phyloP scores from a whole-genome alignment of 306 rosid genomes.

The Rosa rugosa region DNA sequence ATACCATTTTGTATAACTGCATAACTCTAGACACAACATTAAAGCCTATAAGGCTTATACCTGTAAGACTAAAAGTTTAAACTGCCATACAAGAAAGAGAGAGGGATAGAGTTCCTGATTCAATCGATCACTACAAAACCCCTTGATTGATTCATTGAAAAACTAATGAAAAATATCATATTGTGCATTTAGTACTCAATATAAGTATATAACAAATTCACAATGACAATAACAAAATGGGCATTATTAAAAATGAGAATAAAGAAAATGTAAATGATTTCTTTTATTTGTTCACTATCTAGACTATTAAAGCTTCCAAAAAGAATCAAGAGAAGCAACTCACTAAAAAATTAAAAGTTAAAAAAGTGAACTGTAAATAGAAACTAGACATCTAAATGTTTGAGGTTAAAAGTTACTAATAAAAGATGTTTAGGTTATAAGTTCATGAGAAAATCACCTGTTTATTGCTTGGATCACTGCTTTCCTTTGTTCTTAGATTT shows the following conservation, averaged over 20 bases:
- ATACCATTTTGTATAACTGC: background rate
- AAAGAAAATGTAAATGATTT: background rate
- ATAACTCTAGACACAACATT: background rate
- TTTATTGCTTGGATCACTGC: constrained; percentile 25
- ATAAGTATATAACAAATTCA: background rate
- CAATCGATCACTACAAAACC: background rate
- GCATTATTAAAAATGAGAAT: background rate
- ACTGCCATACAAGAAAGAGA: background rate
- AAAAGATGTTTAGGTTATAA: too few species aligned
- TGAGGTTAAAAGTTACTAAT: background rate
- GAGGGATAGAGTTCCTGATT: background rate
- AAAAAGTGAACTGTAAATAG: background rate
- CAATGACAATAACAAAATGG: background rate
- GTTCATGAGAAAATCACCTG: constrained; percentile 41
- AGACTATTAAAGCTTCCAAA: background rate
- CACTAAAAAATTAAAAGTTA: too few species aligned
- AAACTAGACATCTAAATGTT: background rate
- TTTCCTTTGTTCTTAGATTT: constrained; percentile 51
- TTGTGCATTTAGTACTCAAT: background rate
- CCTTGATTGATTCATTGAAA: background rate
- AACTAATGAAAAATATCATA: background rate
- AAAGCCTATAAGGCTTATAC: background rate
- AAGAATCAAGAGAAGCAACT: background rate
- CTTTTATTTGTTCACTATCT: background rate
- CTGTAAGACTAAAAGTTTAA: background rate